Base-by-base conservation (phyloP, 176 grass and related monocot genomes). In the Hyparrhenia diplandra region DNA sequence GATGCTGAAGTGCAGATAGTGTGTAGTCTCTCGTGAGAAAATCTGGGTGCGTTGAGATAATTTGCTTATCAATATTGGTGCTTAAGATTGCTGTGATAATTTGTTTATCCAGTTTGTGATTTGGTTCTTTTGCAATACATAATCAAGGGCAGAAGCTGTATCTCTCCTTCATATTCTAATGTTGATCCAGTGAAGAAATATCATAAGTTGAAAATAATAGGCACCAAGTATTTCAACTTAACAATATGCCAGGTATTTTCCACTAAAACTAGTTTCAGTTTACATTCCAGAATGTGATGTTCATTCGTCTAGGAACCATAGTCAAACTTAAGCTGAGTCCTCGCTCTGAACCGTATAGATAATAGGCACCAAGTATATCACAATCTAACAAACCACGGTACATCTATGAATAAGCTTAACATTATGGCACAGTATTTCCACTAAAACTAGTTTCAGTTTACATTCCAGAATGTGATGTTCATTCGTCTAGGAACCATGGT, bases 331-430 rank as follows among this genome's bases (percentile, higher is more conserved):
- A 83, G 63, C 32, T 36, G 72, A 88, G 18, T 32, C 85, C 13
- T 88, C 61, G 1, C 63, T 83, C 75, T 85, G 86, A 76, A 99
- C 75, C 67, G 62, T 59, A 42, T 99, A 93, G 70, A n/a, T n/a
- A n/a, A n/a, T n/a, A n/a, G n/a, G n/a, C n/a, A n/a, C n/a, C n/a
- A n/a, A n/a, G n/a, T n/a, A n/a, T n/a, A 12, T 35, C 1, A 21
- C 17, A 66, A 39, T 39, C 34, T 39, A 67, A 13, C n/a, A n/a
- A n/a, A 28, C 2, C 5, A 60, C 8, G 1, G 21, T 21, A 21
- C 18, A 21, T 21, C 17, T 54, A 21, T 54, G 18, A 52, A 52
- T 54, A 21, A 54, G 8, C 18, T 67, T n/a, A 67, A 67, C 8
- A 68, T 13, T 63, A 1, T 12, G 46, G 10, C 36, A 73, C 45